These are phyloP conservation scores for Drosera capensis DNA, from an alignment of 148 eudicot genomes.

Conservation along the genomic window DNA sequence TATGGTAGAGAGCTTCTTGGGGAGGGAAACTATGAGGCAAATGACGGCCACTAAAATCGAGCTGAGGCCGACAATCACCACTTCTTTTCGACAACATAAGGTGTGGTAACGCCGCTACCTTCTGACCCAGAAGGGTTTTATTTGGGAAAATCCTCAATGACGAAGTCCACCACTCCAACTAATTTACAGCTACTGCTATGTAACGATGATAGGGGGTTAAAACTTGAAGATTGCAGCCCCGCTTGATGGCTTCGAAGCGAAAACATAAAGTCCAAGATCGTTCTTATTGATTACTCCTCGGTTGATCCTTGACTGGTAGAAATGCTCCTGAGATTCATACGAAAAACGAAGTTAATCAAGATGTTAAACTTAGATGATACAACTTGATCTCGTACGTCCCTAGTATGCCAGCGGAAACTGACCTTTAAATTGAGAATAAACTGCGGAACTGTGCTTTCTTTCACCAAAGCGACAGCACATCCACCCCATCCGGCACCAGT, in stretches of 20 bases:
- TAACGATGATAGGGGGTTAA: constrained; percentile 10
- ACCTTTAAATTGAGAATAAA: constrained; percentile 89
- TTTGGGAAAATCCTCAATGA: too few relatives aligned
- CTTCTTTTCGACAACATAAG: too few relatives aligned
- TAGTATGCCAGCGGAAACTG: constrained; percentile 1
- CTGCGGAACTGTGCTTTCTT: constrained; percentile 67
- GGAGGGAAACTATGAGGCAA: too few relatives aligned
- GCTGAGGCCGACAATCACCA: too few relatives aligned
- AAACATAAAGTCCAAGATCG: constrained; percentile 68
- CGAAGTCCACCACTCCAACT: too few relatives aligned
- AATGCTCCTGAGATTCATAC: constrained; percentile 43
- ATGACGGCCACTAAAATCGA: too few relatives aligned
- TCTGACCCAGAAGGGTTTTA: too few relatives aligned
- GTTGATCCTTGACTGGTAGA: constrained; percentile 67
- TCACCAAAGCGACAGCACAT: constrained; percentile 79
- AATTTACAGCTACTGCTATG: too few relatives aligned
- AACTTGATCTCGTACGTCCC: not conserved
- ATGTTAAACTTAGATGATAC: not conserved
- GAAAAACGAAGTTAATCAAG: not conserved
- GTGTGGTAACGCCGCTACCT: too few relatives aligned
- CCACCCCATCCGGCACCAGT: constrained; percentile 99
- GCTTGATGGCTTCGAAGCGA: constrained; percentile 87
- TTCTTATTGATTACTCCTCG: constrained; percentile 45
- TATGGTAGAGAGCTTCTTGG: too few relatives aligned
- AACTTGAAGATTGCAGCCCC: constrained; percentile 79